Percentiles rank a stretch among this genome's conserved stretches.
Conservation (phyloP, 805 yeast genomes). For the Scheffersomyces coipomensis region DNA sequence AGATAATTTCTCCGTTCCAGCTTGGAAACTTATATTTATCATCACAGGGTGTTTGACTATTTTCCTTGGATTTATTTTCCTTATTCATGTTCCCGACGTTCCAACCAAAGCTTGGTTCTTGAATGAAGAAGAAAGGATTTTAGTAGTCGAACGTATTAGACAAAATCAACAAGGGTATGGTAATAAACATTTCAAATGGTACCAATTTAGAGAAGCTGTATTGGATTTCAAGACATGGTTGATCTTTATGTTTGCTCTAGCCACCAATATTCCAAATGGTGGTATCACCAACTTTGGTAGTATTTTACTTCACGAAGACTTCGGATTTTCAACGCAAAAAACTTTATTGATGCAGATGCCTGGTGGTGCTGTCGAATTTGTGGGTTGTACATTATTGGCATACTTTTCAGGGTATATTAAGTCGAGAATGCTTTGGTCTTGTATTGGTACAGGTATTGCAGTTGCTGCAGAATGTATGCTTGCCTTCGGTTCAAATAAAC, state of each 20-base stretch:
- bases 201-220: slow-evolving; percentile 37
- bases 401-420: slow-evolving; percentile 19
- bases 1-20: slow-evolving; percentile 35
- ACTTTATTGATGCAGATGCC: slow-evolving; percentile 47
- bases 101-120: slow-evolving; percentile 39
- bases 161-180: slow-evolving; percentile 43
- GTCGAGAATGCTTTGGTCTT: slow-evolving; percentile 26
- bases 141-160: slow-evolving; percentile 32
- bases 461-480: slow-evolving; percentile 33
- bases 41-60: slow-evolving; percentile 61
- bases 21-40: slow-evolving; percentile 64
- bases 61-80: slow-evolving; percentile 45
- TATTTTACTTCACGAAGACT: slow-evolving; percentile 22
- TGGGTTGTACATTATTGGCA: slow-evolving; percentile 33
- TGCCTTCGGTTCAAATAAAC: slow-evolving; percentile 37
- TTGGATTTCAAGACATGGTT: slow-evolving; percentile 34
- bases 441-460: slow-evolving; percentile 18
- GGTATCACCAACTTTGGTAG: slow-evolving; percentile 36
- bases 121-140: slow-evolving; percentile 28
- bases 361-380: slow-evolving; percentile 46
- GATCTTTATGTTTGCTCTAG: slow-evolving; percentile 24
- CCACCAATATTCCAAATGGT: slow-evolving; percentile 33
- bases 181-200: slow-evolving; percentile 30
- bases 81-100: slow-evolving; percentile 41
- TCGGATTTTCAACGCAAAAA: slow-evolving; percentile 24